Evolutionary conservation across 23 red algal genomes (phyloP).

Genomic region (Cyanidiococcus yangmingshanensis): DNA sequence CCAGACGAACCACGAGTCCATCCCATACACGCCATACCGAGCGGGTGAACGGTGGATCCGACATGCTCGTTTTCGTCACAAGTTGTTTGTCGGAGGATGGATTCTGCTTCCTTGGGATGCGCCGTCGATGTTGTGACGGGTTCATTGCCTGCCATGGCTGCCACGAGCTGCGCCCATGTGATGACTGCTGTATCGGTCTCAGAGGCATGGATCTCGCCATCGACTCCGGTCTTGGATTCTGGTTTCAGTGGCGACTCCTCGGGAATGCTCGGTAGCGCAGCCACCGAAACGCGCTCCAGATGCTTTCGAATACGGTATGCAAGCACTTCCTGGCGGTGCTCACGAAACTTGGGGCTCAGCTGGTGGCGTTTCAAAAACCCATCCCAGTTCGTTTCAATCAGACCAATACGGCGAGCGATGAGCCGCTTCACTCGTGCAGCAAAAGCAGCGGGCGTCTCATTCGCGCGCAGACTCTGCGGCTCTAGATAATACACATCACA

Average conservation of each 20-base stretch:
- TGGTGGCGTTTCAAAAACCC: constrained; percentile 93
- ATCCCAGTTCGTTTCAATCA: constrained; percentile 79
- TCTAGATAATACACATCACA: constrained; percentile 85
- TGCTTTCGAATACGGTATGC: constrained; percentile 31
- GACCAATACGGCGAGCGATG: constrained; percentile 52
- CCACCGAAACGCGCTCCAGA: not conserved
- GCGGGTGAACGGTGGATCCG: too few relatives aligned
- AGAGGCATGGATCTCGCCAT: too few relatives aligned
- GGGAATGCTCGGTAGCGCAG: not conserved
- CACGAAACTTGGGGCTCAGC: constrained; percentile 68
- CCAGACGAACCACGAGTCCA: not conserved
- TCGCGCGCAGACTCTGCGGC: constrained; percentile 35
- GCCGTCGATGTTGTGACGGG: too few relatives aligned
- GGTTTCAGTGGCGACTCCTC: not conserved
- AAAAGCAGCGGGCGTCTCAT: constrained; percentile 54
- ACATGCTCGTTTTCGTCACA: too few relatives aligned
- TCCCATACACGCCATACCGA: too few relatives aligned
- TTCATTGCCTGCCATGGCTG: too few relatives aligned
- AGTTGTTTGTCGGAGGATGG: too few relatives aligned
- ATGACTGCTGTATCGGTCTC: too few relatives aligned
- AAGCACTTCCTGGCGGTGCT: constrained; percentile 58
- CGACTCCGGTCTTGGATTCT: too few relatives aligned
- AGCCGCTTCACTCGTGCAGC: constrained; percentile 61
- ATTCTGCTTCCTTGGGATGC: too few relatives aligned
- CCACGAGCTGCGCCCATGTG: too few relatives aligned